Conservation (phyloP, 2,329 filamentous ascomycete species). For the Stemphylium lycopersici region DNA sequence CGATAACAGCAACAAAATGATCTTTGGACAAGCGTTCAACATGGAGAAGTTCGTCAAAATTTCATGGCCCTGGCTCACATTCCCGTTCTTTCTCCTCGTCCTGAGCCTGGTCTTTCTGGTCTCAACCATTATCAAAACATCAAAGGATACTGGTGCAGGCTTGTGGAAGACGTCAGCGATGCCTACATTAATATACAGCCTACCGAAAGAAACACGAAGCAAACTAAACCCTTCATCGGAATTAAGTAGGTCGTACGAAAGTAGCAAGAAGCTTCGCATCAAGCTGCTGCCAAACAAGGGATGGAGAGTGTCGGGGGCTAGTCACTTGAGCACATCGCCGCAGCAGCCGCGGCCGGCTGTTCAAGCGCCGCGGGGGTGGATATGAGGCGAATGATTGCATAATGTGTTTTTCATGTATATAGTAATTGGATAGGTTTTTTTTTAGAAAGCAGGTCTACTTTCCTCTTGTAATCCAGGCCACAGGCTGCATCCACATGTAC, state of each 20-base stretch:
- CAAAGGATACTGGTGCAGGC: conserved; percentile 13
- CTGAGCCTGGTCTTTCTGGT: conserved; percentile 33
- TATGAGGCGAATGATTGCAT: conserved; percentile 3
- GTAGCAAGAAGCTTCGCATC: conserved; percentile 19
- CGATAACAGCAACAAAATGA: conserved; percentile 8
- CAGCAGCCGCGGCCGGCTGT: conserved; percentile 8
- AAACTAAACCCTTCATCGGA: conserved; percentile 10
- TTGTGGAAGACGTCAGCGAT: conserved; percentile 44
- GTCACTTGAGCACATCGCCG: conserved; percentile 3
- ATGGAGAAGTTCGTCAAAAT: conserved; percentile 19
- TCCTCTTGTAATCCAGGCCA: too few species aligned
- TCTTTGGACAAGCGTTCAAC: conserved; percentile 12
- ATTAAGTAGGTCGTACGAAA: background rate
- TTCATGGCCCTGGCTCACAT: conserved; percentile 34
- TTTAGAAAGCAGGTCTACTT: too few species aligned
- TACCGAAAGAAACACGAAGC: conserved; percentile 26
- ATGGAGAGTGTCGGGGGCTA: conserved; percentile 28
- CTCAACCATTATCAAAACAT: conserved; percentile 30
- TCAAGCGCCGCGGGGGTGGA: conserved; percentile 13
- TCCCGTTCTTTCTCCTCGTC: conserved; percentile 30
- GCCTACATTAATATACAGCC: conserved; percentile 35
- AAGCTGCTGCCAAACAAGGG: conserved; percentile 18
- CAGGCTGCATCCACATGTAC: too few species aligned
- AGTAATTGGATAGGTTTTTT: too few species aligned
- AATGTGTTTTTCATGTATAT: background rate